A percentile compares a stretch with the other conserved stretches of the same genome.
Evolutionary conservation across 1,139 yeast genomes (phyloP).

Genomic region (Suhomyces coccinellae): DNA sequence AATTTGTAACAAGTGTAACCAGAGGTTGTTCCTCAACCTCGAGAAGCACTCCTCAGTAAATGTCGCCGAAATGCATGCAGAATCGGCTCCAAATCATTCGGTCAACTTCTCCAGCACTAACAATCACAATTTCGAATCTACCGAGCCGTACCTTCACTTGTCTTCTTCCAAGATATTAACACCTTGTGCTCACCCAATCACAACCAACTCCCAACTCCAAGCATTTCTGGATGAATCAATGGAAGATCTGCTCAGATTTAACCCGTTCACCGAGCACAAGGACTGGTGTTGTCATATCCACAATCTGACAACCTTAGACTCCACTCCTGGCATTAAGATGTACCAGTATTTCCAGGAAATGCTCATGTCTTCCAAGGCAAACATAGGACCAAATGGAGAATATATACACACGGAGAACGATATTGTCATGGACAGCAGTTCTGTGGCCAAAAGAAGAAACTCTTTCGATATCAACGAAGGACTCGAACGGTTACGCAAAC

Average conservation of each 20-base stretch:
- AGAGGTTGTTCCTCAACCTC: conserved; percentile 30
- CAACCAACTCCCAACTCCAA: conserved; percentile 5
- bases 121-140: neutral
- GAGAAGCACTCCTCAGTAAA: conserved; percentile 6
- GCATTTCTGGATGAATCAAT: conserved; percentile 17
- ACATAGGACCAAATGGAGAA: conserved; percentile 31
- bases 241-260: conserved; percentile 17
- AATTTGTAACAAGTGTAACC: conserved; percentile 40
- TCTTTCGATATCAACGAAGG: conserved; percentile 37
- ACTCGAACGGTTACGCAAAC: conserved; percentile 33
- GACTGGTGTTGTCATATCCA: conserved; percentile 35
- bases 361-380: conserved; percentile 21
- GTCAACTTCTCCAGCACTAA: conserved; percentile 1
- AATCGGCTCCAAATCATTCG: conserved; percentile 3
- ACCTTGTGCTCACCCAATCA: conserved; percentile 34
- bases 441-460: conserved; percentile 19
- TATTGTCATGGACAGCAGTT: conserved; percentile 17
- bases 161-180: conserved; percentile 31
- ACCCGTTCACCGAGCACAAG: conserved; percentile 34
- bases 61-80: conserved; percentile 5
- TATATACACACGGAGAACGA: conserved; percentile 19
- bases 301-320: conserved; percentile 17
- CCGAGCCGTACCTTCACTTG: conserved; percentile 13
- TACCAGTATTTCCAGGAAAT: conserved; percentile 28
- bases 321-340: conserved; percentile 3